Base-by-base conservation (phyloP, 148 eudicot species). In the Amaranthus cruentus region DNA sequence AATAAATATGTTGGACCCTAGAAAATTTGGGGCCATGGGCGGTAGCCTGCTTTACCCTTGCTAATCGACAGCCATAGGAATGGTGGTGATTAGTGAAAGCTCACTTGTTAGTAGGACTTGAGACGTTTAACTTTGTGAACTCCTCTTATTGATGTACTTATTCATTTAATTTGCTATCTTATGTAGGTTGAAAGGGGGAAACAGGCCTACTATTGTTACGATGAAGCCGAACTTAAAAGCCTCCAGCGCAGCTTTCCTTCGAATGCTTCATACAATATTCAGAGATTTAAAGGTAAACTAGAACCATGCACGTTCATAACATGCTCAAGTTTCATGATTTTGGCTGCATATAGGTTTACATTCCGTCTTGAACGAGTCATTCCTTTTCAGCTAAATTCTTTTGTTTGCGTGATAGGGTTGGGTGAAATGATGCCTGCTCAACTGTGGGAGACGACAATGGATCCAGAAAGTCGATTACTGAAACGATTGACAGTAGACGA, bases 401-500 rank as follows among this genome's bases (percentile, higher is more conserved):
- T 8, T 62, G 66, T 62, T 11, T 74, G 28, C 6, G 51, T 74
- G 63, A 51, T 75, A 95, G 98, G 98, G 9, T 81, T 95, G 92
- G 98, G 98, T 43, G 98, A 95, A 75, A 95, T 95, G 98, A 95
- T 95, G 98, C 98, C 98, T 48, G 46, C 72, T 55, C 98, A 95
- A 61, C 83, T 95, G 38, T 95, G 98, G 98, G 97, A 95, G 72
- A 95, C 98, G 4, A 95, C 98, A 12, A 64, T 95, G 77, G 85
- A 90, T 80, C 98, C 98, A 5, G 93, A 88, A 75, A 84, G 73
- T 70, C 81, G 98, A 77, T 60, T 95, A 82, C 85, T 95, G 51
- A 95, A 95, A 86, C 91, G 85, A 68, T 73, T 95, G 63, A 84
- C 76, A 61, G 91, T 95, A 4, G 98, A 95, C 74, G 96, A 95